Base-by-base conservation (phyloP, 768 basidiomycete species). In the Vishniacozyma victoriae region DNA sequence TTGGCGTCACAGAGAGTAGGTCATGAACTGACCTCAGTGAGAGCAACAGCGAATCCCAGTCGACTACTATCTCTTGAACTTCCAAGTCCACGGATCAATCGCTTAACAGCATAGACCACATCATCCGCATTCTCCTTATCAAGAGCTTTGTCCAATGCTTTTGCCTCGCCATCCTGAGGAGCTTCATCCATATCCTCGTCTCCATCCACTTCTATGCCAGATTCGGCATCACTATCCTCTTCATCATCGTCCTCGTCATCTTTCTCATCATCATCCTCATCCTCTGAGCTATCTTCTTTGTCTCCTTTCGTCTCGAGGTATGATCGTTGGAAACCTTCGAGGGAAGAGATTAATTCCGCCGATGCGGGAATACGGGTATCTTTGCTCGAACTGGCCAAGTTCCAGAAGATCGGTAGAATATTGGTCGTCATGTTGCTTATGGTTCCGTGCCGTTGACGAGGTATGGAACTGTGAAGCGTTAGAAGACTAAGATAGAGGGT, bases 31-130 rank as follows among this genome's bases (percentile, higher is more conserved):
- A 93, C 92, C 78, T 95, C 92, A 0, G 93, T 90, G 57, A 99
- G 75, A 25, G 91, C 90, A 36, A 99, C 93, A 7, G 91, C 89
- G 68, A 96, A 99, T 15, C 93, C 93, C 29, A 96, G 75, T 57
- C 93, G 75, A 71, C 90, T 93, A 70, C 87, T 88, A 69, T 99
- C 92, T 60, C 91, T 77, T 1, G 90, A 86, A 70, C 88, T 92
- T 0, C 86, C 88, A 24, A 99, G 76, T 12, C 93, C 93, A 35
- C 90, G 78, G 15, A 93, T 75, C 27, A 99, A 78, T 14, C 93
- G 72, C 42, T 87, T 80, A 62, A 97, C 82, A 4, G 92, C 87
- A 69, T 99, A 99, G 5, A 86, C 80, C 1, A 95, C 87, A 75
- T 99, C 93, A 54, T 84, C 85, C 3, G 87, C 85, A 72, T 93